A percentile compares a stretch with the other conserved stretches of the same genome.
Conservation (phyloP, 768 basidiomycete genomes). For the Sarcodon aspratus region DNA sequence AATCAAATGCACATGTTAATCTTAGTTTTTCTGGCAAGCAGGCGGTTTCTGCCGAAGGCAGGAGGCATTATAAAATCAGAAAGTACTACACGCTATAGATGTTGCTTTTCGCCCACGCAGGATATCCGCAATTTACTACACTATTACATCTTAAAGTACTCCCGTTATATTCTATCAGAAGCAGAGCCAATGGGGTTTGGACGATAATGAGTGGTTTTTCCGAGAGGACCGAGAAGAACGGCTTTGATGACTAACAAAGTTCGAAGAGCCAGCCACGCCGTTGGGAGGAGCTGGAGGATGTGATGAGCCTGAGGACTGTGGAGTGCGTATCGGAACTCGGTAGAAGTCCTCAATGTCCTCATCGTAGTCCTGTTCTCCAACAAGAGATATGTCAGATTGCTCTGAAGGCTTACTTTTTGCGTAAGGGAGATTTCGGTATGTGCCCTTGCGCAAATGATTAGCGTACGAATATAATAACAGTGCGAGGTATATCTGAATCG, state of each 20-base stretch:
- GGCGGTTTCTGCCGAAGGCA: too few species aligned
- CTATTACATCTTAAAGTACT: too few species aligned
- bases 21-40: too few species aligned
- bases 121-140: too few species aligned
- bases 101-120: too few species aligned
- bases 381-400: slow-evolving; percentile 19
- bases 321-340: slow-evolving; percentile 45
- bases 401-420: slow-evolving; percentile 9
- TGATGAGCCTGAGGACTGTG: slow-evolving; percentile 13
- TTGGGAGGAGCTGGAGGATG: slow-evolving; percentile 6
- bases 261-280: slow-evolving; percentile 44
- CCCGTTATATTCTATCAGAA: too few species aligned
- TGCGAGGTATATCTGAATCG: slow-evolving; percentile 76
- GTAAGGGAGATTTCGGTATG: slow-evolving; percentile 72
- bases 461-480: slow-evolving; percentile 89
- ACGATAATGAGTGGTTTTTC: slow-evolving; percentile 12
- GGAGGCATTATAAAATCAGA: too few species aligned
- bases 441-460: slow-evolving; percentile 81
- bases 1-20: too few species aligned
- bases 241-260: slow-evolving; percentile 29
- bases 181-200: slow-evolving; percentile 10
- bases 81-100: too few species aligned
- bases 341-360: slow-evolving; percentile 62
- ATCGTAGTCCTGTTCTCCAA: slow-evolving; percentile 39
- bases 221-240: slow-evolving; percentile 4